These are phyloP conservation scores for Forsythia suspensa DNA, from an alignment of 257 asterid genomes.

Conservation along the genomic window DNA sequence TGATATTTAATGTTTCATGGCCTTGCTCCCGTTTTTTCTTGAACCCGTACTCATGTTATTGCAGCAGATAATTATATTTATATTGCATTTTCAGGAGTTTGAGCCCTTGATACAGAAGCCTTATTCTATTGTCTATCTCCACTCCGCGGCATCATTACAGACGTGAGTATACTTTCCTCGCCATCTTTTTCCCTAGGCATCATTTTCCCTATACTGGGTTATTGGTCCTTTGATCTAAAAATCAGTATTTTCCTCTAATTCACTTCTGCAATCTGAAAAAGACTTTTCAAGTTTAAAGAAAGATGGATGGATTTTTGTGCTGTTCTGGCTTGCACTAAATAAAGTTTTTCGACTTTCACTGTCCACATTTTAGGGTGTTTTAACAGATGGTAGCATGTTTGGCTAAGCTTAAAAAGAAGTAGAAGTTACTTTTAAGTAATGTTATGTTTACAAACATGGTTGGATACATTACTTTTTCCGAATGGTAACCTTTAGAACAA, in stretches of 20 bases:
- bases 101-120: constrained; percentile 99
- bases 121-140: constrained; percentile 83
- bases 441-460: background rate
- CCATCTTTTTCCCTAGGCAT: background rate
- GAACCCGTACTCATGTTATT: background rate
- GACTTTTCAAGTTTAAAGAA: background rate
- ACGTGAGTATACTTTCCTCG: constrained; percentile 45
- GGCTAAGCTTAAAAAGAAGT: background rate
- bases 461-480: background rate
- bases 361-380: background rate
- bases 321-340: background rate
- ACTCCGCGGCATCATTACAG: constrained; percentile 92
- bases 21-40: constrained; percentile 13
- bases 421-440: too few species aligned
- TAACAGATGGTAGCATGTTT: background rate
- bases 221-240: constrained; percentile 5
- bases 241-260: background rate
- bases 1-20: constrained; percentile 1
- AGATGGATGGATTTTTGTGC: background rate
- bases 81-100: constrained; percentile 69
- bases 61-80: constrained; percentile 7
- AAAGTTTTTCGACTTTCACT: background rate
- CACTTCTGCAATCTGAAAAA: background rate
- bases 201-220: background rate
- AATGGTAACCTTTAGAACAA: background rate